Conservation (phyloP, 1,284 basidiomycete species). For the Flammula alnicola region DNA sequence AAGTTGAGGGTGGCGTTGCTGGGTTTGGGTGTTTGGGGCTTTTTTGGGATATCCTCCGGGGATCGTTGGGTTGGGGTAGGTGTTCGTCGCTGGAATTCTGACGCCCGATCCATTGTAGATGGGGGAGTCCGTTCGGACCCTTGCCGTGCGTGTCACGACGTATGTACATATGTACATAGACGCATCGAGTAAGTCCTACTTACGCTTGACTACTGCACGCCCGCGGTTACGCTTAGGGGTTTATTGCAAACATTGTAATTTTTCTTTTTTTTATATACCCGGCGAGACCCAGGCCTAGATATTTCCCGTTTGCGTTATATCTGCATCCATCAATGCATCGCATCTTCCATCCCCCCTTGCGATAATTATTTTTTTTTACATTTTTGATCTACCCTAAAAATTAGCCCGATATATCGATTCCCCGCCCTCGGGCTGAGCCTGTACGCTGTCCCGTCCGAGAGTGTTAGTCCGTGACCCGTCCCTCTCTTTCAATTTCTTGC, state of each 20-base stretch:
- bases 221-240: too few relatives aligned
- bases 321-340: slow-evolving; percentile 7
- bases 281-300: too few relatives aligned
- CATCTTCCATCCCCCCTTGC: too few relatives aligned
- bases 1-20: slow-evolving; percentile 2
- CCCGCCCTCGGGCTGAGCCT: slow-evolving; percentile 8
- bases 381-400: slow-evolving; percentile 1
- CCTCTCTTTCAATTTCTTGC: slow-evolving; percentile 7
- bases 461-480: slow-evolving; percentile 7
- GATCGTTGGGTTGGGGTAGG: too few relatives aligned
- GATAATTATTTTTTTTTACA: slow-evolving; percentile 7
- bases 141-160: background rate
- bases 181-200: too few relatives aligned
- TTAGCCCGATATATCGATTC: slow-evolving; percentile 4
- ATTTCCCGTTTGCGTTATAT: slow-evolving; percentile 4
- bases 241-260: background rate
- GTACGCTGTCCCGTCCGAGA: slow-evolving; percentile 7
- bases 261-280: background rate
- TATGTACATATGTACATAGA: too few relatives aligned
- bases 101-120: too few relatives aligned
- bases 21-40: slow-evolving; percentile 1
- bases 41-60: slow-evolving; percentile 1
- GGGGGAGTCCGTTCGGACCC: background rate
- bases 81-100: too few relatives aligned
- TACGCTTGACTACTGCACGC: too few relatives aligned